phyloP scores from a whole-genome alignment of 2,329 filamentous ascomycete genomes.

The Epichloe uncinata region DNA sequence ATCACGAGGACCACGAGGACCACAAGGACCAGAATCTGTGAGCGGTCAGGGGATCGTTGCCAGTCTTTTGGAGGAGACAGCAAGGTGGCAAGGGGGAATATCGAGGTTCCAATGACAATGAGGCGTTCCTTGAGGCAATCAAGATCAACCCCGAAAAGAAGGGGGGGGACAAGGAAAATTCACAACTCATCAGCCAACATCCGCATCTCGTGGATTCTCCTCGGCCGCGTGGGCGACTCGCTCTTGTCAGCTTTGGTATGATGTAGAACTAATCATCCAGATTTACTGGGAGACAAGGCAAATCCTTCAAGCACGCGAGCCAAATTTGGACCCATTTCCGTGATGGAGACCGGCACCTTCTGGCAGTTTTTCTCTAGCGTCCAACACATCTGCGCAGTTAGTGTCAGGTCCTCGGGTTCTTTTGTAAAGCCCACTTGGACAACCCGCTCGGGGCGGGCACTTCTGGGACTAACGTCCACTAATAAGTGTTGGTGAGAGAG shows the following conservation, averaged over 20 bases:
- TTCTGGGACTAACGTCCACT: not conserved
- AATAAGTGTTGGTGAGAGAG: not conserved
- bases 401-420: conserved; percentile 13
- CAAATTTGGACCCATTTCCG: not conserved
- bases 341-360: conserved; percentile 3
- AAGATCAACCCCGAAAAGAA: not conserved
- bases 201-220: not conserved
- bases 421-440: conserved; percentile 13
- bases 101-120: not conserved
- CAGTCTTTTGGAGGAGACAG: not conserved
- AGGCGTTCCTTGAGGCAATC: not conserved
- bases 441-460: conserved; percentile 6
- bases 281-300: not conserved
- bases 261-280: not conserved
- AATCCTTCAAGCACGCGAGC: not conserved
- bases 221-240: not conserved
- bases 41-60: not conserved
- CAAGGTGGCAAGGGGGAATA: not conserved
- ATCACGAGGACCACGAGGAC: not conserved
- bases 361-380: conserved; percentile 12
- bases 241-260: not conserved
- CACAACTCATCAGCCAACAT: not conserved
- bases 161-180: not conserved
- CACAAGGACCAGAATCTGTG: conserved; percentile 4
- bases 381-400: conserved; percentile 2